Conservation (phyloP, 805 yeast species). For the Saturnispora silvae region DNA sequence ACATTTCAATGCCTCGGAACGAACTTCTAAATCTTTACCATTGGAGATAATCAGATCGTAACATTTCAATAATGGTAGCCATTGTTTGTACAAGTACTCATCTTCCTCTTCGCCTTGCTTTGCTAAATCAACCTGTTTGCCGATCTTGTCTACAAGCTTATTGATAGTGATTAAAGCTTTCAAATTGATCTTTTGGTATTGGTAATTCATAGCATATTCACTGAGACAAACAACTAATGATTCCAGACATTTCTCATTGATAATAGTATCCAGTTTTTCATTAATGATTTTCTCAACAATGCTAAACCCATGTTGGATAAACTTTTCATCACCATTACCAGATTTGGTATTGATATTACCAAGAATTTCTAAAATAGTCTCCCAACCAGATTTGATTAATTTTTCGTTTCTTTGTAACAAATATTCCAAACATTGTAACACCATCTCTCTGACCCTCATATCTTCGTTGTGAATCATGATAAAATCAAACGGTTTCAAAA, state of each 20-base stretch:
- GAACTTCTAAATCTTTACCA: conserved; percentile 88
- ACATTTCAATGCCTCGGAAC: conserved; percentile 76
- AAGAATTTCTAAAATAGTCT: conserved; percentile 70
- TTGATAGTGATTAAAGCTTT: conserved; percentile 70
- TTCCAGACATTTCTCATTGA: conserved; percentile 55
- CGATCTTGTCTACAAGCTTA: conserved; percentile 48
- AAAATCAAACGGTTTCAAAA: conserved; percentile 80
- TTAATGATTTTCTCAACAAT: conserved; percentile 52
- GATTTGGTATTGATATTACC: conserved; percentile 56
- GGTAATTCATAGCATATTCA: conserved; percentile 73
- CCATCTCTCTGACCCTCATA: conserved; percentile 73
- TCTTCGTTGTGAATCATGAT: conserved; percentile 60
- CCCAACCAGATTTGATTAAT: conserved; percentile 89
- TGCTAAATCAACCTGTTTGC: conserved; percentile 29
- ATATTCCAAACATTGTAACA: conserved; percentile 78
- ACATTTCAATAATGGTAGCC: conserved; percentile 83
- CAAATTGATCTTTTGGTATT: conserved; percentile 69
- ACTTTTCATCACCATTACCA: conserved; percentile 37
- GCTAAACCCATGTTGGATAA: conserved; percentile 55
- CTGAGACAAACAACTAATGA: conserved; percentile 68
- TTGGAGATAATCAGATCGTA: conserved; percentile 86
- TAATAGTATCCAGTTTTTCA: conserved; percentile 51
- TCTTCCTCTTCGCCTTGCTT: conserved; percentile 16
- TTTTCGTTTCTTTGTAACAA: conserved; percentile 69
- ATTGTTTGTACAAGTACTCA: conserved; percentile 42